phyloP scores from a whole-genome alignment of 495 filamentous ascomycete genomes.

The Podospora pseudoanserina region DNA sequence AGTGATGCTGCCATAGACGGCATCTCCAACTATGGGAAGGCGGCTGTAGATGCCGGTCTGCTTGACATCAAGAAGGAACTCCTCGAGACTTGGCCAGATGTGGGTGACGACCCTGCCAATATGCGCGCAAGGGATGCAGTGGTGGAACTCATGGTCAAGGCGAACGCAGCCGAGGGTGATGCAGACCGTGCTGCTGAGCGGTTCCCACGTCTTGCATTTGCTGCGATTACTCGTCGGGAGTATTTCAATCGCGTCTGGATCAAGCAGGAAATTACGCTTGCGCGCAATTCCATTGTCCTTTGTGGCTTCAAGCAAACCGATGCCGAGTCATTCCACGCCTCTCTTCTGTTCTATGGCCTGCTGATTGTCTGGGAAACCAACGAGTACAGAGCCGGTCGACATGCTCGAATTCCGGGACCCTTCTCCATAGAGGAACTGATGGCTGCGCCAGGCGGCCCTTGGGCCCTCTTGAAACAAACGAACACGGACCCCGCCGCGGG shows the following conservation, averaged over 20 bases:
- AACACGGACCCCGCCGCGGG: neutral
- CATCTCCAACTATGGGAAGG: neutral
- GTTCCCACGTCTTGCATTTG: slow-evolving; percentile 9
- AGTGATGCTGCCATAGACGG: neutral
- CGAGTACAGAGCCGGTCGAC: neutral
- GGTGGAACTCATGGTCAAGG: neutral
- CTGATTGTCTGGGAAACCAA: neutral
- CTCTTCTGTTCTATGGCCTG: neutral
- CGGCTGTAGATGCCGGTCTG: slow-evolving; percentile 5
- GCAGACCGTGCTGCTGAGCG: neutral
- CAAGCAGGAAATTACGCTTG: slow-evolving; percentile 26
- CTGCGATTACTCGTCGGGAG: slow-evolving; percentile 5
- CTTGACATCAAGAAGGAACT: neutral
- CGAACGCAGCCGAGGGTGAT: neutral
- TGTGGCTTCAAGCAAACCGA: slow-evolving; percentile 15
- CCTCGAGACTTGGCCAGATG: slow-evolving; percentile 7
- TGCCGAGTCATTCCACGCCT: neutral
- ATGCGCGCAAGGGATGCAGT: neutral
- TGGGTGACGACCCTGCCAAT: slow-evolving; percentile 6
- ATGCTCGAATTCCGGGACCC: neutral
- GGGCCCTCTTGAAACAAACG: neutral
- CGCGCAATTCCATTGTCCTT: slow-evolving; percentile 9
- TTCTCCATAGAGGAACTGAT: neutral
- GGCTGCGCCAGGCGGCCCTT: neutral
- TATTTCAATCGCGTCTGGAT: slow-evolving; percentile 27